A percentile compares a stretch with the other conserved stretches of the same genome.
Evolutionary conservation across 1,284 basidiomycete species (phyloP).

Genomic region (Caloboletus inedulis): DNA sequence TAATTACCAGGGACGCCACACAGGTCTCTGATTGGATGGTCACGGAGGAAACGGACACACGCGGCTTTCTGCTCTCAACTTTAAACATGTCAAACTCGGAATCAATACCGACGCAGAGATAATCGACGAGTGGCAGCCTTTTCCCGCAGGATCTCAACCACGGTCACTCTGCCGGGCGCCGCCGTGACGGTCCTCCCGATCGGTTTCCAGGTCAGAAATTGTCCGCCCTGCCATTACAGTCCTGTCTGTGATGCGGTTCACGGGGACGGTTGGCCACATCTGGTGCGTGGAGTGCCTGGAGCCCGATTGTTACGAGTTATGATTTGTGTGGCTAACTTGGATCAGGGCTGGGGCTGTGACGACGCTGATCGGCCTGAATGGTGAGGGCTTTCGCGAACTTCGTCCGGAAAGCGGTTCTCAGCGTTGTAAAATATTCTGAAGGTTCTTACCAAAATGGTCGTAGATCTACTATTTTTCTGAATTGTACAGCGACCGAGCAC

Average conservation of each 20-base stretch:
- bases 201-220: constrained; percentile 22
- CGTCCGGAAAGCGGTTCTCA: constrained; percentile 16
- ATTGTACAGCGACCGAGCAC: constrained; percentile 31
- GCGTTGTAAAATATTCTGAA: constrained; percentile 18
- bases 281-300: constrained; percentile 15
- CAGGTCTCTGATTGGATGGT: constrained; percentile 21
- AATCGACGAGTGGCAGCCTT: constrained; percentile 18
- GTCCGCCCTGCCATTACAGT: constrained; percentile 11
- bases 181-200: constrained; percentile 23
- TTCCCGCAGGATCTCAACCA: constrained; percentile 15
- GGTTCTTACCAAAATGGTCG: constrained; percentile 25
- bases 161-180: constrained; percentile 23
- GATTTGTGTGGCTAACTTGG: constrained; percentile 11
- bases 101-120: constrained; percentile 23
- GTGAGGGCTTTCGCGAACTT: constrained; percentile 18
- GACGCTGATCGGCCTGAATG: constrained; percentile 20
- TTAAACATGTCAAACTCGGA: constrained; percentile 27
- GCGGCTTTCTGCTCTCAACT: constrained; percentile 14
- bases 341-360: constrained; percentile 19
- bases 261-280: constrained; percentile 6
- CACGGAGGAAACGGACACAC: constrained; percentile 26
- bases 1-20: constrained; percentile 26
- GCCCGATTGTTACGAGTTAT: constrained; percentile 16
- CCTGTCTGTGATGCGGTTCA: constrained; percentile 19
- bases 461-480: constrained; percentile 27